Percentiles rank a stretch among this genome's conserved stretches.
Evolutionary conservation across 192 early-diverging fungal genomes (phyloP).

Genomic region (Backusella morwellensis): DNA sequence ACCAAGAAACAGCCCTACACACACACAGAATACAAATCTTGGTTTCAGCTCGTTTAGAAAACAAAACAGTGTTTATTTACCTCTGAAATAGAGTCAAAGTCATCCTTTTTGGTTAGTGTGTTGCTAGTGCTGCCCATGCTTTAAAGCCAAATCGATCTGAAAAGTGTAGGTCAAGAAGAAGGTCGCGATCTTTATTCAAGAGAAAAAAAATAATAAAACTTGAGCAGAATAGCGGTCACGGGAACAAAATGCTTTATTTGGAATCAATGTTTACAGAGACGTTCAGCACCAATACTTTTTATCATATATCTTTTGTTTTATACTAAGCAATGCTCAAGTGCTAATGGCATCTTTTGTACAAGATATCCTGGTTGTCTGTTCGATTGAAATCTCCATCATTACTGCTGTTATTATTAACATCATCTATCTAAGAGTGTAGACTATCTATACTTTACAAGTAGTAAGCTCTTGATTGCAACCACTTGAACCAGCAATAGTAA

Average conservation of each 20-base stretch:
- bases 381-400: too few species aligned
- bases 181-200: not conserved
- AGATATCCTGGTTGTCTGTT: too few species aligned
- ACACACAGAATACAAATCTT: not conserved
- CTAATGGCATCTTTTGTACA: too few species aligned
- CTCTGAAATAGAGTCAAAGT: constrained; percentile 49
- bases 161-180: not conserved
- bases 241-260: not conserved
- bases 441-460: too few species aligned
- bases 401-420: too few species aligned
- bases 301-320: too few species aligned
- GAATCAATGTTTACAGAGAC: not conserved
- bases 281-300: too few species aligned
- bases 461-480: too few species aligned
- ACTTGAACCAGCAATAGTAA: too few species aligned
- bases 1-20: constrained; percentile 44
- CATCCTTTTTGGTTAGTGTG: constrained; percentile 17
- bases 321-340: too few species aligned
- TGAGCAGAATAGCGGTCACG: not conserved
- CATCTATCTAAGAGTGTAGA: too few species aligned
- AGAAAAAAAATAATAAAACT: not conserved
- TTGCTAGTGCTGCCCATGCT: not conserved
- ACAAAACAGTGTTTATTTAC: constrained; percentile 10
- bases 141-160: not conserved
- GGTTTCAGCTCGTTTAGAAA: not conserved